Evolutionary conservation across 139 green algal genomes (phyloP), one percentile per base, ranked within the genome.

Genomic region (Eudorina sp.): DNA sequence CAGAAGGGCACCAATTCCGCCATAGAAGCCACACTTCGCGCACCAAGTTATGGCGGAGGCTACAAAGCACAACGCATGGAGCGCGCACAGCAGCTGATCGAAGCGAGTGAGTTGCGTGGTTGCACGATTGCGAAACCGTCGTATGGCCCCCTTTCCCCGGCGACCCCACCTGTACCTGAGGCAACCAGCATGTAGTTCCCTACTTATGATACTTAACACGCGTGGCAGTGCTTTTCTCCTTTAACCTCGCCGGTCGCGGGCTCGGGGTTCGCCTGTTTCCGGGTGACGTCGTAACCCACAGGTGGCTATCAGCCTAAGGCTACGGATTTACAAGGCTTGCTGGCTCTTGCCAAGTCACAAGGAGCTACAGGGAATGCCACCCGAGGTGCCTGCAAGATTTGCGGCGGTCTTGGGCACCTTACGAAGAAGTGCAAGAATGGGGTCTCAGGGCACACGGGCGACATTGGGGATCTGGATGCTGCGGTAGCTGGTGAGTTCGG

Each of bases 371-470:
- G 91, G 27, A 90, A 87, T 53, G 93, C 89, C 3, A 90, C 53
- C 1, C 86, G 96, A 27, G 96, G 96, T 23, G 96, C 95, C 31
- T 98, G 96, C 90, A 97, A 95, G 88, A 89, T 94, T 19, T 98
- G 96, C 86, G 96, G 96, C 36, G 93, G 97, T 73, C 88, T 98
- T 21, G 96, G 96, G 9, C 96, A 98, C 92, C 93, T 98, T 21
- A 98, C 96, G 14, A 97, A 96, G 91, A 95, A 98, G 94, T 98
- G 96, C 92, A 93, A 93, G 55, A 98, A 98, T 88, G 85, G 92
- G 18, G 72, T 95, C 70, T 91, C 93, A 18, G 83, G 83, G 9
- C 90, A 93, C 88, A 90, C 55, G 4, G 74, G 83, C 21, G 88
- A 90, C 68, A 88, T 93, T 38, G 89, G 78, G 3, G 83, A 81